phyloP scores from a whole-genome alignment of 257 asterid species.

The Cinchona pubescens region DNA sequence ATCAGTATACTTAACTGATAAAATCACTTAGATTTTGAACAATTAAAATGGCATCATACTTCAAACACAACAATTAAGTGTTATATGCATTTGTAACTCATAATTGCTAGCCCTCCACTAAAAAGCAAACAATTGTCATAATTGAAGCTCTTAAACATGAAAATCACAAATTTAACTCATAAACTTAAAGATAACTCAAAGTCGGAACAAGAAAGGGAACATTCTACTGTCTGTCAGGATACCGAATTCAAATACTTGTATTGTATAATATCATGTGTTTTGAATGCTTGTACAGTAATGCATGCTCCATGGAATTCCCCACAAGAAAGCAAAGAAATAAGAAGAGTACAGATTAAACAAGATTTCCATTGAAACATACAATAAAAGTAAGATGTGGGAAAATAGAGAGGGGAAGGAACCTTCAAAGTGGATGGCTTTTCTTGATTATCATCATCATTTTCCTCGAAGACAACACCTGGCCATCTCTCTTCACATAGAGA shows the following conservation, averaged over 20 bases:
- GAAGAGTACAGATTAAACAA: not conserved
- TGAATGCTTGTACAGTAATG: no score
- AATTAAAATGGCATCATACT: no score
- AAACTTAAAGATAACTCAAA: not conserved
- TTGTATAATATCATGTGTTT: no score
- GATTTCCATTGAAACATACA: no score
- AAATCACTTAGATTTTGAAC: no score
- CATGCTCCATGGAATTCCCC: no score
- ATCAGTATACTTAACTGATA: not conserved
- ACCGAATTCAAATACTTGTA: no score
- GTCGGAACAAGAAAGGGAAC: not conserved
- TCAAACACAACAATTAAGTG: not conserved
- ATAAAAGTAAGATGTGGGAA: no score
- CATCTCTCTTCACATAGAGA: conserved; percentile 61
- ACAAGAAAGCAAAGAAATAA: no score
- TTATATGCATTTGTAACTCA: no score
- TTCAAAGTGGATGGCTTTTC: conserved; percentile 16
- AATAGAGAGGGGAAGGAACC: not conserved
- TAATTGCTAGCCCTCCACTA: not conserved
- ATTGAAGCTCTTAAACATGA: not conserved
- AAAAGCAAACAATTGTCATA: not conserved
- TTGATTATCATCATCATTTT: conserved; percentile 27
- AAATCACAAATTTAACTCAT: not conserved
- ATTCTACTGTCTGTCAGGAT: no score
- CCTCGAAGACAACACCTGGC: conserved; percentile 40